Conservation (phyloP, 2,329 filamentous ascomycete genomes). For the Colletotrichum scovillei region DNA sequence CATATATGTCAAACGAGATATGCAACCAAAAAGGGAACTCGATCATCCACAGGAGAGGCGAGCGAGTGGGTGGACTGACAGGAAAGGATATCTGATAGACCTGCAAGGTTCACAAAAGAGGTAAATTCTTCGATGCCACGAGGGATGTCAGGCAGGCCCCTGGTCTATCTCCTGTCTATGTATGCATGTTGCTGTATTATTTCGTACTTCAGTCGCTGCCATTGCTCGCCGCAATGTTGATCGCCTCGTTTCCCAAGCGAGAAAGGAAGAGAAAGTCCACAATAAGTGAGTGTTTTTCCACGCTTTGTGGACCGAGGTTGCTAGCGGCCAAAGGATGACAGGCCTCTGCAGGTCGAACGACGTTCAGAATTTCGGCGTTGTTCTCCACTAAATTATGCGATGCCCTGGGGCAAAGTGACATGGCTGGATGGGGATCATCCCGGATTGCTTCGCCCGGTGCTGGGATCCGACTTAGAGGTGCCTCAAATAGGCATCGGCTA, state of each 20-base stretch:
- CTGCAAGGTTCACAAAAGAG: not conserved
- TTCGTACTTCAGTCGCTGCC: not conserved
- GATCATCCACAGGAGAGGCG: not conserved
- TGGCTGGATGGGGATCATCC: constrained; percentile 18
- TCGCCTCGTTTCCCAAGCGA: not conserved
- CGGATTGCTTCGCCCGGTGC: not conserved
- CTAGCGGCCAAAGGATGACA: constrained; percentile 12
- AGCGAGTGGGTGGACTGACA: not conserved
- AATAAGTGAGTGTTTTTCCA: not conserved
- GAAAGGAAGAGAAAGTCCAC: not conserved
- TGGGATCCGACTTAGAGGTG: not conserved
- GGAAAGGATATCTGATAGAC: not conserved
- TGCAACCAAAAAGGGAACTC: not conserved
- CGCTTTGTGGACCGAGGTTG: constrained; percentile 14
- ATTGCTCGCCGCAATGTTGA: constrained; percentile 4
- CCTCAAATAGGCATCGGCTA: not conserved
- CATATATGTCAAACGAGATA: not conserved
- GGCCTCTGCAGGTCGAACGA: constrained; percentile 8
- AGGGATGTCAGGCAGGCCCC: not conserved
- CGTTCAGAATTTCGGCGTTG: not conserved
- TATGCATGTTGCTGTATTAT: not conserved
- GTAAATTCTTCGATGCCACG: constrained; percentile 15
- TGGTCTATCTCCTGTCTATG: not conserved
- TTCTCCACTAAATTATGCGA: constrained; percentile 19
- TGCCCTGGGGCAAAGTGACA: not conserved